These are phyloP conservation scores for Backusella liffmaniae DNA, from an alignment of 192 early-diverging fungal genomes.

Conservation along the genomic window DNA sequence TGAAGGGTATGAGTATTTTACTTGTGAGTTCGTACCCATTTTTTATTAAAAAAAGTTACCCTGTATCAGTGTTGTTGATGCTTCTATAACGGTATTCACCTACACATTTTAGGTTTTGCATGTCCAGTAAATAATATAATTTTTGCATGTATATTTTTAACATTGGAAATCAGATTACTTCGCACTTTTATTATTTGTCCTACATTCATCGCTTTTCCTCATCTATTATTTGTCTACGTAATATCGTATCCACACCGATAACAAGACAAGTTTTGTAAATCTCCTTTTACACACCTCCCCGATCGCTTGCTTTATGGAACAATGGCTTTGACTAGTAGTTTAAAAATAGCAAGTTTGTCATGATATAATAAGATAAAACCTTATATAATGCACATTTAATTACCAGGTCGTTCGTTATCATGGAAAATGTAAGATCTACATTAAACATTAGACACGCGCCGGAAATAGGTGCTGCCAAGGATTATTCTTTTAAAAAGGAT, in stretches of 20 bases:
- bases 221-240: not conserved
- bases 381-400: not conserved
- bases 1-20: not conserved
- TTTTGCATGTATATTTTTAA: not conserved
- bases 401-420: not conserved
- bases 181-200: not conserved
- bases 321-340: not conserved
- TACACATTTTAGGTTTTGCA: not conserved
- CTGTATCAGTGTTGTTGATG: not conserved
- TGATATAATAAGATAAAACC: not conserved
- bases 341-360: not conserved
- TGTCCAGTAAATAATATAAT: not conserved
- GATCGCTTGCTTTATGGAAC: not conserved
- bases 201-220: not conserved
- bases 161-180: not conserved
- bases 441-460: not conserved
- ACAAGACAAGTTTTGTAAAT: not conserved
- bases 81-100: not conserved
- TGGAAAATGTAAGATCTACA: not conserved
- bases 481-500: not conserved
- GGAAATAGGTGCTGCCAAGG: not conserved
- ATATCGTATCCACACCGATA: not conserved
- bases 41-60: not conserved
- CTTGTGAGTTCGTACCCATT: not conserved
- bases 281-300: not conserved